phyloP scores from a whole-genome alignment of 2,329 filamentous ascomycete genomes.

The Byssothecium circinans region DNA sequence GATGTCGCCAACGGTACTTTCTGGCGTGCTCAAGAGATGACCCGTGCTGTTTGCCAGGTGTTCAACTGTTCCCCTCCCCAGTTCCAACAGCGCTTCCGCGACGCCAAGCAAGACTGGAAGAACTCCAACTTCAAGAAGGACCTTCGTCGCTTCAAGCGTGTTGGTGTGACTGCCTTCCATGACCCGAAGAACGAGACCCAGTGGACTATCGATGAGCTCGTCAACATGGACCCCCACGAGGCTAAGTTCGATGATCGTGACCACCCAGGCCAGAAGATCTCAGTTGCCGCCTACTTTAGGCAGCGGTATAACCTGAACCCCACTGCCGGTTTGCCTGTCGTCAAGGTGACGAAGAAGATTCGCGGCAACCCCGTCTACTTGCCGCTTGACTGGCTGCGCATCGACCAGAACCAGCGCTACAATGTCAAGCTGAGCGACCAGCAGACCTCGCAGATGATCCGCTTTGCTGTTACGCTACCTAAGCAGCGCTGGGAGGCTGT shows the following conservation, averaged over 20 bases:
- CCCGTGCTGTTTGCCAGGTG: slow-evolving; percentile 38
- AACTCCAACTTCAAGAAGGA: slow-evolving; percentile 32
- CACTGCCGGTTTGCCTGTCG: slow-evolving; percentile 56
- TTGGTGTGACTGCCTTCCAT: slow-evolving; percentile 47
- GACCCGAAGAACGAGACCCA: slow-evolving; percentile 38
- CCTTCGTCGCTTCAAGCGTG: slow-evolving; percentile 47
- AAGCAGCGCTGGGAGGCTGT: slow-evolving; percentile 68
- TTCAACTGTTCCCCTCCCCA: slow-evolving; percentile 33
- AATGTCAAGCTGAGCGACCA: slow-evolving; percentile 59
- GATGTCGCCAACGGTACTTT: slow-evolving; percentile 93
- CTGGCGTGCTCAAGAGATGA: slow-evolving; percentile 58
- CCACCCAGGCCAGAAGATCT: slow-evolving; percentile 54
- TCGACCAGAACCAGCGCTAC: slow-evolving; percentile 60
- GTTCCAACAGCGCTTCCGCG: slow-evolving; percentile 28
- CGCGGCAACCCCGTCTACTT: slow-evolving; percentile 49
- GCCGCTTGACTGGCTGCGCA: slow-evolving; percentile 58
- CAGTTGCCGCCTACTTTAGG: slow-evolving; percentile 62
- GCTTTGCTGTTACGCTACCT: slow-evolving; percentile 82
- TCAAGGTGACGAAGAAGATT: slow-evolving; percentile 60
- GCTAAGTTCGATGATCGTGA: slow-evolving; percentile 60
- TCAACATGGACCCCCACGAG: slow-evolving; percentile 46
- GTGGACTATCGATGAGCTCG: slow-evolving; percentile 56
- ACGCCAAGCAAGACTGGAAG: slow-evolving; percentile 30
- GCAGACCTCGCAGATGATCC: slow-evolving; percentile 87
- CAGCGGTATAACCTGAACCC: slow-evolving; percentile 54